Evolutionary conservation across 805 yeast genomes (phyloP).

Genomic region (Kuraishia ogatae): DNA sequence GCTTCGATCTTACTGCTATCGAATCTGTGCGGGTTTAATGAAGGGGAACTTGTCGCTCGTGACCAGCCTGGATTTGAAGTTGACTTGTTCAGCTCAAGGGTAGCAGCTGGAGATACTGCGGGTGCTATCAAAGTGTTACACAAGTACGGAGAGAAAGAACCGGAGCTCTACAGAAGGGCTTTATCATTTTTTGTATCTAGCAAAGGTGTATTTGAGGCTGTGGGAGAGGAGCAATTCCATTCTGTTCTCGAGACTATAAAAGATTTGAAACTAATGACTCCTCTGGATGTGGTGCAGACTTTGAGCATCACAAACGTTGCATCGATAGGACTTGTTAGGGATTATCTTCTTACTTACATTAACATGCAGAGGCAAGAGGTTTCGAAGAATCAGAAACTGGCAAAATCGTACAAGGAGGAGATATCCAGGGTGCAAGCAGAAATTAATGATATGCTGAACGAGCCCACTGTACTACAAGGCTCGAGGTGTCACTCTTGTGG

Average conservation of each 20-base stretch:
- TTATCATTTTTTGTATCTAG: conserved; percentile 54
- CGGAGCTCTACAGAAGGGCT: conserved; percentile 58
- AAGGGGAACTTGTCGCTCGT: conserved; percentile 34
- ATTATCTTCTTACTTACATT: conserved; percentile 55
- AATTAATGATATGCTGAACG: conserved; percentile 37
- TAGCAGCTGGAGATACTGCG: conserved; percentile 46
- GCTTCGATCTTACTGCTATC: conserved; percentile 47
- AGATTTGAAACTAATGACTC: conserved; percentile 47
- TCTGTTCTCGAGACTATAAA: conserved; percentile 46
- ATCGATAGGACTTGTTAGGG: conserved; percentile 64
- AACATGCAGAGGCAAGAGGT: conserved; percentile 55
- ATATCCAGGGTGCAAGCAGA: conserved; percentile 43
- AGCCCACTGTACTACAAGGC: conserved; percentile 49
- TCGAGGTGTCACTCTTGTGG: conserved; percentile 61
- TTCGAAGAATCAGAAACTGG: conserved; percentile 55
- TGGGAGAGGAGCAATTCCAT: conserved; percentile 42
- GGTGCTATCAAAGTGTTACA: conserved; percentile 50
- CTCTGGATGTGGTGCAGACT: conserved; percentile 69
- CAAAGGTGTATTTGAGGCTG: conserved; percentile 36
- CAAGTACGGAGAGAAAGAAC: conserved; percentile 52
- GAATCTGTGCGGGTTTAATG: conserved; percentile 44
- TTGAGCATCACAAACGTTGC: conserved; percentile 55
- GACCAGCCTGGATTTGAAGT: conserved; percentile 35
- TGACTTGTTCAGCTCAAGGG: conserved; percentile 58
- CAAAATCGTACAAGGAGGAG: conserved; percentile 61